Evolutionary conservation across 495 filamentous ascomycete genomes (phyloP), one percentile per base, ranked within the genome.

Genomic region (Melanomma pulvis-pyrius): DNA sequence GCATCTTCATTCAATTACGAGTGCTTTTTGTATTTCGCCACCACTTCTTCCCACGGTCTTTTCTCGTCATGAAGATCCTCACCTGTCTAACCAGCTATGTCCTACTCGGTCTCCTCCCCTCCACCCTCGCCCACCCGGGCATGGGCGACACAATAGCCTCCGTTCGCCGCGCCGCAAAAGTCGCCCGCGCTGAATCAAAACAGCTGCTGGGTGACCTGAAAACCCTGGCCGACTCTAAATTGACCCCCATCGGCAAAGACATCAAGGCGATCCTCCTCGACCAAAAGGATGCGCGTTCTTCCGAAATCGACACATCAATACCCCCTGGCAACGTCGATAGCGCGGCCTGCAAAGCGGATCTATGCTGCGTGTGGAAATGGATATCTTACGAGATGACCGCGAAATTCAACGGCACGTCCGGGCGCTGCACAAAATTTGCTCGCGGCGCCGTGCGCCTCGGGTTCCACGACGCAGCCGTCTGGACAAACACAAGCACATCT

Each of bases 401-500:
- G 2, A 65, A 61, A 26, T 73, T 75, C 55, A 62, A 61, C 39
- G 73, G 66, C 36, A 62, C 68, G 0, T 70, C 67, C 22, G 71
- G 71, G 8, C 67, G 71, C 2, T 75, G 73, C 65, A 74, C 59
- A 8, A 63, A 67, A 19, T 55, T 68, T 22, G 73, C 73, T 1
- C 52, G 73, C 0, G 60, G 36, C 4, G 72, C 73, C 1, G 72
- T 75, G 15, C 65, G 73, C 1, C 61, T 74, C 9, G 73, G 69
- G 15, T 75, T 75, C 64, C 73, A 75, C 56, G 73, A 75, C 48
- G 69, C 73, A 1, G 73, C 47, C 13, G 71, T 65, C n/a, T 75
- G 71, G 72, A 59, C 21, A 6, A 70, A 63, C 53, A 69, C 61
- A n/a, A 56, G 41, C 3, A 30, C 44, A 13, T 67, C 59, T 39